Base-by-base conservation (phyloP, 2,329 filamentous ascomycete species). In the Penicillium palitans region DNA sequence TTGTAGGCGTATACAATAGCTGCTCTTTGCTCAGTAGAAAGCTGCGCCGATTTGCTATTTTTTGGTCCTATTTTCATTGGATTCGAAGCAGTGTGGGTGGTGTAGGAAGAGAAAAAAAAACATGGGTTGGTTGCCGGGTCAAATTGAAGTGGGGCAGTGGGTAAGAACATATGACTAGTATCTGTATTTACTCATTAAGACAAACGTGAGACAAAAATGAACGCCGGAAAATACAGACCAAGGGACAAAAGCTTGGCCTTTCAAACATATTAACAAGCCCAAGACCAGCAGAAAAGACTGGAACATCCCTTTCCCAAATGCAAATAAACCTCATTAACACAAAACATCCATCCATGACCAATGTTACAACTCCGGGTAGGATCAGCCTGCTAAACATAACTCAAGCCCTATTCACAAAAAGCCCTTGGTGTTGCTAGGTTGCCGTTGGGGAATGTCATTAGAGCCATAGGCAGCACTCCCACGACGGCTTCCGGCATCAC, bases 401-500 rank as follows among this genome's bases (percentile, higher is more conserved):
- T 35, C 39, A 55, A 42, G n/a, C 27, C 54, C 42, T 56, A 60
- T 59, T 74, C 66, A 91, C 74, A 91, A 78, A 71, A 92, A 91
- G n/a, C 89, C 89, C 76, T 92, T 91, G 46, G 87, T 91, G 73
- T 90, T 79, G 74, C 89, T 91, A 56, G 85, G 83, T 78, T 89
- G 89, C 68, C 88, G 80, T 73, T 83, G 83, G 17, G 85, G 86
- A 51, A 87, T 79, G 52, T 86, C 85, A 42, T 74, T 72, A 49
- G 70, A 73, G 63, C 72, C 72, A 61, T 70, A 76, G 27, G 64
- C 73, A 54, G 69, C 74, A 60, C 74, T 78, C 42, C 73, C 72
- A 31, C 72, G 70, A 45, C 74, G 73, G 62, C 72, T 79, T 58
- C 71, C 74, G 37, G 72, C 65, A 35, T 79, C 77, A 44, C 74